phyloP scores from a whole-genome alignment of 345 rosid genomes.

The Reutealis trisperma region DNA sequence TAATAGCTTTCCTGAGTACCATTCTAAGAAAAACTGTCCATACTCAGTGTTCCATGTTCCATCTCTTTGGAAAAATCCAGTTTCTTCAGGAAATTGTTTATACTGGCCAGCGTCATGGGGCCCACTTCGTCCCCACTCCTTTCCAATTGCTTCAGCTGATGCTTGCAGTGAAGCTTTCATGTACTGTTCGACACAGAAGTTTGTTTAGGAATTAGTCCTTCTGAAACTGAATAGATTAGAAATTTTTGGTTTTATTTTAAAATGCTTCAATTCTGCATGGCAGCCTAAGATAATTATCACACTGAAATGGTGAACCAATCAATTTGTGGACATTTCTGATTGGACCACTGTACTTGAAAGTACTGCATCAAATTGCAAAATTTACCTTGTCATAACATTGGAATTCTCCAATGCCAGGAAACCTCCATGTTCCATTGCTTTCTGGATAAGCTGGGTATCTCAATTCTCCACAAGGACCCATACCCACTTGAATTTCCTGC shows the following conservation, averaged over 20 bases:
- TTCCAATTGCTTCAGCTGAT: slow-evolving; percentile 66
- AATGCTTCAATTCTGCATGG: not conserved
- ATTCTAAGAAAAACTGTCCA: slow-evolving; percentile 82
- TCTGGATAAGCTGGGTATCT: slow-evolving; percentile 95
- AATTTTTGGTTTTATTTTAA: not conserved
- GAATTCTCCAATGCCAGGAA: slow-evolving; percentile 97
- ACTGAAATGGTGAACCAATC: not conserved
- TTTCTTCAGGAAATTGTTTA: slow-evolving; percentile 83
- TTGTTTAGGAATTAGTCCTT: slow-evolving; percentile 21
- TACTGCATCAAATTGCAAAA: not conserved
- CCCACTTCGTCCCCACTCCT: slow-evolving; percentile 76
- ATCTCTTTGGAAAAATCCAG: slow-evolving; percentile 73
- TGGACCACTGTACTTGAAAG: not conserved
- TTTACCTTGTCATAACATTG: slow-evolving; percentile 96
- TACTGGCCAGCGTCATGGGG: slow-evolving; percentile 92
- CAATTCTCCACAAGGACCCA: slow-evolving; percentile 98
- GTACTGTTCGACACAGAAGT: slow-evolving; percentile 53
- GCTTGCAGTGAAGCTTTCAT: slow-evolving; percentile 88
- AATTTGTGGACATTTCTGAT: not conserved
- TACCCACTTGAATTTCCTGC: slow-evolving; percentile 96
- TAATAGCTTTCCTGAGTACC: slow-evolving; percentile 80
- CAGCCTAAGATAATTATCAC: not conserved
- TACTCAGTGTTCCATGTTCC: slow-evolving; percentile 92
- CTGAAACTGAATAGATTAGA: not conserved
- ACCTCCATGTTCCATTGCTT: slow-evolving; percentile 90